A percentile compares a stretch with the other conserved stretches of the same genome.
Conservation (phyloP, 2,329 filamentous ascomycete genomes). For the Hansfordia pulvinata region DNA sequence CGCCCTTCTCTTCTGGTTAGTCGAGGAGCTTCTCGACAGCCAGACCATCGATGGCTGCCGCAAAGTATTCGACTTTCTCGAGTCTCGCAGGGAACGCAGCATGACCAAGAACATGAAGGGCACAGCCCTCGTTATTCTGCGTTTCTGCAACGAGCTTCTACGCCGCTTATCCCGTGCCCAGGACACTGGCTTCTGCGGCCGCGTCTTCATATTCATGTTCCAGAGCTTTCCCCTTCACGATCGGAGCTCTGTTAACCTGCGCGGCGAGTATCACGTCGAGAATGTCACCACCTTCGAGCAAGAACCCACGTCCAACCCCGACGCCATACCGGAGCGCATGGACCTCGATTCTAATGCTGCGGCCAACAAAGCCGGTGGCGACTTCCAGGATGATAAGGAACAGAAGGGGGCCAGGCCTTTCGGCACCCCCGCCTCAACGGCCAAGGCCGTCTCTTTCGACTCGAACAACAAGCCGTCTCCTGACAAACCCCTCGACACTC, state of each 20-base stretch:
- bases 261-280: slow-evolving; percentile 90
- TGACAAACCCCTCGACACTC: slow-evolving; percentile 47
- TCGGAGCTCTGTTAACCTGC: slow-evolving; percentile 90
- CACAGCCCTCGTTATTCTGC: slow-evolving; percentile 80
- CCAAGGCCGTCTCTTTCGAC: slow-evolving; percentile 30
- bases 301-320: slow-evolving; percentile 20
- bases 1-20: slow-evolving; percentile 73
- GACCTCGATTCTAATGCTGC: slow-evolving; percentile 45
- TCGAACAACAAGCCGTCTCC: slow-evolving; percentile 23
- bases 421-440: too few species aligned
- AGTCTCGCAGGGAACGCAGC: slow-evolving; percentile 81
- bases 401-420: too few species aligned
- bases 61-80: slow-evolving; percentile 85
- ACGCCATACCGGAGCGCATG: slow-evolving; percentile 41
- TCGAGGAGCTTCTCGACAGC: slow-evolving; percentile 91
- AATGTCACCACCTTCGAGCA: slow-evolving; percentile 82
- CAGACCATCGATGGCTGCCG: slow-evolving; percentile 89
- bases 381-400: slow-evolving; percentile 14
- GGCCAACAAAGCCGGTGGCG: slow-evolving; percentile 16
- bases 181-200: slow-evolving; percentile 91
- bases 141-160: slow-evolving; percentile 91
- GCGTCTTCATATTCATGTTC: slow-evolving; percentile 97
- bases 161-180: slow-evolving; percentile 87
- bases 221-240: slow-evolving; percentile 95
- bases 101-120: slow-evolving; percentile 68